phyloP scores from a whole-genome alignment of 2,329 filamentous ascomycete species.

The Aspergillus sp. region DNA sequence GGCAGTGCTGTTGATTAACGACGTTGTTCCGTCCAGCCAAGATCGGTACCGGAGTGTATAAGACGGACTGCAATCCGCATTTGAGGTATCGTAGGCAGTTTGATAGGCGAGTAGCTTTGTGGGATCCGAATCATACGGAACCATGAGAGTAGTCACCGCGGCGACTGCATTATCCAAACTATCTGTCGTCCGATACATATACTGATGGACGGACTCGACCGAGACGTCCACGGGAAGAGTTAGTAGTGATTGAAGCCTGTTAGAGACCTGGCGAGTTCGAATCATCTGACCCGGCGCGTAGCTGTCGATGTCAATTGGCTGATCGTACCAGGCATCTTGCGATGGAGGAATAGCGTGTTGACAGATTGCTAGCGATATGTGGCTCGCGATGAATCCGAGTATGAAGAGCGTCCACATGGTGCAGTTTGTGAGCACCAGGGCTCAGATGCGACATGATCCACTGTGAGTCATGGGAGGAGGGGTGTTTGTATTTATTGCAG shows the following conservation, averaged over 20 bases:
- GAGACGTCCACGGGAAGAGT: slow-evolving; percentile 13
- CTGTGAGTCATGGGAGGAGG: no score
- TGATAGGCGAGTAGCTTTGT: slow-evolving; percentile 43
- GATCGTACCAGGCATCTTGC: slow-evolving; percentile 13
- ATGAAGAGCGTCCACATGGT: background rate
- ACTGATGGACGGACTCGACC: slow-evolving; percentile 14
- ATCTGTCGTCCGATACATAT: slow-evolving; percentile 22
- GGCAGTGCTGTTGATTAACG: slow-evolving; percentile 23
- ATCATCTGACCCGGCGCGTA: slow-evolving; percentile 13
- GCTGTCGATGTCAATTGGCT: slow-evolving; percentile 12
- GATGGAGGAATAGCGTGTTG: slow-evolving; percentile 6
- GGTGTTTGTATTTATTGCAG: no score
- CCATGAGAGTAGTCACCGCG: slow-evolving; percentile 38
- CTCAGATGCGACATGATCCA: no score
- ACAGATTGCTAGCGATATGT: background rate
- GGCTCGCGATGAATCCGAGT: background rate
- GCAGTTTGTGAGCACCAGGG: background rate
- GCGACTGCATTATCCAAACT: slow-evolving; percentile 14
- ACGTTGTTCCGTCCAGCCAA: background rate
- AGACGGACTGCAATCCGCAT: slow-evolving; percentile 21
- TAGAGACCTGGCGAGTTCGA: slow-evolving; percentile 9
- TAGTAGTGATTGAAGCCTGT: slow-evolving; percentile 8
- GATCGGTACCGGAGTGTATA: slow-evolving; percentile 15
- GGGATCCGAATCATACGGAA: slow-evolving; percentile 27
- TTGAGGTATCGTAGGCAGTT: slow-evolving; percentile 27